Conservation (phyloP, 257 asterid species). For the Pogostemon cablin region DNA sequence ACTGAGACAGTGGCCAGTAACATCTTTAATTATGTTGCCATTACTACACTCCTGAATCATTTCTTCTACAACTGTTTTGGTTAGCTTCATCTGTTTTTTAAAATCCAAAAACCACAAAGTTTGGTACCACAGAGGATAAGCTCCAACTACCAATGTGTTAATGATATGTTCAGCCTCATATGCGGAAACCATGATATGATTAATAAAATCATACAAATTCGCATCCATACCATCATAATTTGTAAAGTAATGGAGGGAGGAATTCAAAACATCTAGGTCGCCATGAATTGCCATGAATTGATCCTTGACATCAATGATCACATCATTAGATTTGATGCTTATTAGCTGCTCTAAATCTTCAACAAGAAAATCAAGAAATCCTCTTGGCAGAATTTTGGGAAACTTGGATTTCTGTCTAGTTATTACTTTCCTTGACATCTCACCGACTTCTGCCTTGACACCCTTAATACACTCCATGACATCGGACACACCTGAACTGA, state of each 20-base stretch:
- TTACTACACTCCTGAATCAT: background rate
- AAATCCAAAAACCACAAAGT: background rate
- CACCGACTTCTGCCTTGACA: background rate
- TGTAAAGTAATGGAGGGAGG: background rate
- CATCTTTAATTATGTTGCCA: background rate
- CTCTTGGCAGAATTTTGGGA: background rate
- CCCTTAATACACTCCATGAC: background rate
- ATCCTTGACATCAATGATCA: background rate
- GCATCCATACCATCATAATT: background rate
- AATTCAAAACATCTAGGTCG: background rate
- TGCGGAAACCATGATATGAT: background rate
- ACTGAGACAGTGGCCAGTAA: background rate
- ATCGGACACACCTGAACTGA: background rate
- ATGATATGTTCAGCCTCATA: background rate
- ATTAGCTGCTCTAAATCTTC: background rate
- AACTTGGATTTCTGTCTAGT: background rate
- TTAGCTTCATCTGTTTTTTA: background rate
- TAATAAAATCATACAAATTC: background rate
- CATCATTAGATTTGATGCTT: background rate
- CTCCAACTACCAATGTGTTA: background rate
- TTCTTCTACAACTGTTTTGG: background rate
- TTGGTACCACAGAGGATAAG: background rate
- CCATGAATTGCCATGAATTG: background rate
- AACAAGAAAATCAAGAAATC: background rate
- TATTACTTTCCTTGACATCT: background rate